Percentiles rank a stretch among this genome's conserved stretches.
Evolutionary conservation across 768 basidiomycete species (phyloP).

Genomic region (Boletus pseudo-olivaceus): DNA sequence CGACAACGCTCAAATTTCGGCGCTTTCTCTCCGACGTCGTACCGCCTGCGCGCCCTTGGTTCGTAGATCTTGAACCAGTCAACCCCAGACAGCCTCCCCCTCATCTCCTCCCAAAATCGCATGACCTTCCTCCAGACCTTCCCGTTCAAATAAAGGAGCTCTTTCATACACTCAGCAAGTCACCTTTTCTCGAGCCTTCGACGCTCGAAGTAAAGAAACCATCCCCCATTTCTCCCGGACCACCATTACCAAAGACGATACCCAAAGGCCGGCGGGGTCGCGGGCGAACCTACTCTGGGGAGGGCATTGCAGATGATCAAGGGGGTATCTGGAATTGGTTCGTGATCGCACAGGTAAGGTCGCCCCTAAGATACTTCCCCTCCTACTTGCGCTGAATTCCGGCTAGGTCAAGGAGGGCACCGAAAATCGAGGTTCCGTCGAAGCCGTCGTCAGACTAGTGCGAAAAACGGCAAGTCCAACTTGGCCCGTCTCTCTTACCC

Average conservation of each 20-base stretch:
- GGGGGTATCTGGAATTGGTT: constrained; percentile 76
- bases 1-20: neutral
- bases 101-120: constrained; percentile 27
- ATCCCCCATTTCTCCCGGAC: constrained; percentile 48
- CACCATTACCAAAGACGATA: constrained; percentile 50
- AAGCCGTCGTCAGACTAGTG: constrained; percentile 65
- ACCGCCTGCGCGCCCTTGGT: constrained; percentile 51
- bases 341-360: constrained; percentile 62
- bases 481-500: neutral
- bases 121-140: constrained; percentile 43
- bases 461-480: constrained; percentile 60
- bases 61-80: constrained; percentile 49
- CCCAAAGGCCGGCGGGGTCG: constrained; percentile 64
- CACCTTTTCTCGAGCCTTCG: constrained; percentile 67
- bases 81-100: constrained; percentile 20
- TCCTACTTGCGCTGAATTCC: neutral
- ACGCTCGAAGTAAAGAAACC: constrained; percentile 55
- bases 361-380: neutral
- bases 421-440: constrained; percentile 74
- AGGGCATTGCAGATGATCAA: constrained; percentile 50
- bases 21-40: constrained; percentile 11
- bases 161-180: constrained; percentile 51
- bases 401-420: constrained; percentile 79
- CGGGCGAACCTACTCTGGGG: constrained; percentile 65
- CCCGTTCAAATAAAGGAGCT: constrained; percentile 53